Conservation (phyloP, 2,329 filamentous ascomycete genomes). For the Aspergillus quadrilineatus region DNA sequence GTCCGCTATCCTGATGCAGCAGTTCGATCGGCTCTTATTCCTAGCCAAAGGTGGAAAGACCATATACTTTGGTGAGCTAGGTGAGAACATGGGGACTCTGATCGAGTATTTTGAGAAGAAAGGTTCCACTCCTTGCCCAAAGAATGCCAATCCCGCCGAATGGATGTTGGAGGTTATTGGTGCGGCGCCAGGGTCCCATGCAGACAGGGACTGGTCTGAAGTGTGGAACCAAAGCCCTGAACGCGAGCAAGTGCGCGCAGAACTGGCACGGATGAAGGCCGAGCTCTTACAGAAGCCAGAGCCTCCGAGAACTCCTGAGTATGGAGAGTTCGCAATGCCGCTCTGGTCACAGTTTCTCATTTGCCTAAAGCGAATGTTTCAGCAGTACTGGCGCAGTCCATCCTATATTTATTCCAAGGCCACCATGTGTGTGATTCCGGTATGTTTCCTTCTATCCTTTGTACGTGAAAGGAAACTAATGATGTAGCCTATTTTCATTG, state of each 20-base stretch:
- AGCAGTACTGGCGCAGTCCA: slow-evolving; percentile 88
- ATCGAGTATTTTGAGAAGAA: slow-evolving; percentile 64
- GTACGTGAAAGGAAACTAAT: not conserved
- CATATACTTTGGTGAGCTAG: slow-evolving; percentile 67
- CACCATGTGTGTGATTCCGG: slow-evolving; percentile 63
- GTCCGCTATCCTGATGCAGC: slow-evolving; percentile 85
- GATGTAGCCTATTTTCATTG: slow-evolving; percentile 68
- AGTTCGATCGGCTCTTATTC: slow-evolving; percentile 66
- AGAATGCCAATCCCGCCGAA: slow-evolving; percentile 66
- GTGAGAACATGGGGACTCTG: slow-evolving; percentile 55
- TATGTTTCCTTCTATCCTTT: slow-evolving; percentile 54
- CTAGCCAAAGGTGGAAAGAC: slow-evolving; percentile 63
- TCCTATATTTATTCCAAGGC: slow-evolving; percentile 83
- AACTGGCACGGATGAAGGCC: slow-evolving; percentile 43
- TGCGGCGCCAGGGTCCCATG: slow-evolving; percentile 60
- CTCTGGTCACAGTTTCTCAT: slow-evolving; percentile 65
- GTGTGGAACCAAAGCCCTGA: slow-evolving; percentile 61
- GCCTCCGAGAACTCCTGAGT: slow-evolving; percentile 51
- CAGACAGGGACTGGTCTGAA: slow-evolving; percentile 62
- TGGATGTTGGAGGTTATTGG: slow-evolving; percentile 60
- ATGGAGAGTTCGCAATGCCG: slow-evolving; percentile 76
- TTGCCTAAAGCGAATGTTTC: slow-evolving; percentile 72
- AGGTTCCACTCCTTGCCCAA: slow-evolving; percentile 58
- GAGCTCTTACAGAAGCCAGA: slow-evolving; percentile 32
- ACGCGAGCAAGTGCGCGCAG: slow-evolving; percentile 47